Evolutionary conservation across 768 basidiomycete species (phyloP), one percentile per base, ranked within the genome.

Genomic region (Tulasnella sp.): DNA sequence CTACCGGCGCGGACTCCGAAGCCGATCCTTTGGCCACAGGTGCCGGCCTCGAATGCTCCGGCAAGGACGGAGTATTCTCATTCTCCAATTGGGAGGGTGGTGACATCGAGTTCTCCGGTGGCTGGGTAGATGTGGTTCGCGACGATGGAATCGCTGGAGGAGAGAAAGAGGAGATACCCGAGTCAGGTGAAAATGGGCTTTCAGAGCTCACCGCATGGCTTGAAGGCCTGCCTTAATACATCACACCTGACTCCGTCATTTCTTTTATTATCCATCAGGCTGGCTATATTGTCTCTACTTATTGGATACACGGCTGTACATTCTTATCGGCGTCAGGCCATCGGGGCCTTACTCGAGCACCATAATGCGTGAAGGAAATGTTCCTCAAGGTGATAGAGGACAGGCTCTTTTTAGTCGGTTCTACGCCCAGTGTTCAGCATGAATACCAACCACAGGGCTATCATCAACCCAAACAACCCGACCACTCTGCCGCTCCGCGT

Each of bases 31-130:
- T 25, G 11, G 71, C 77, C 3, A 84, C 85, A 49, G 69, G 84
- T 69, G 85, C 83, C 34, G 86, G 87, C 0, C 68, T 91, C 54
- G 86, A 89, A 48, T 85, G 83, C 64, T 74, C 69, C 53, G 77
- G 77, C 21, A 72, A 72, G 25, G 76, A 74, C 12, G 59, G 41
- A 6, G 61, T 70, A 17, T 91, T 91, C 73, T 81, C 73, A 62
- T 90, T 90, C 63, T 75, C 74, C 2, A 80, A 83, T 40, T 91
- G 87, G 87, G 87, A 89, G 62, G 88, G 86, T 2, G 87, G 88
- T 6, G 81, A 86, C n/a, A 71, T 88, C 17, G 65, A 72, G 1
- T 84, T 88, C 37, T 35, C 46, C 19, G 42, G 46, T 34, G 58
- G 58, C 6, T 61, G 60, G 60, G 60, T 61, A 11, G 43, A 52